phyloP scores from a whole-genome alignment of 257 asterid genomes.

The Voacanga thouarsii region DNA sequence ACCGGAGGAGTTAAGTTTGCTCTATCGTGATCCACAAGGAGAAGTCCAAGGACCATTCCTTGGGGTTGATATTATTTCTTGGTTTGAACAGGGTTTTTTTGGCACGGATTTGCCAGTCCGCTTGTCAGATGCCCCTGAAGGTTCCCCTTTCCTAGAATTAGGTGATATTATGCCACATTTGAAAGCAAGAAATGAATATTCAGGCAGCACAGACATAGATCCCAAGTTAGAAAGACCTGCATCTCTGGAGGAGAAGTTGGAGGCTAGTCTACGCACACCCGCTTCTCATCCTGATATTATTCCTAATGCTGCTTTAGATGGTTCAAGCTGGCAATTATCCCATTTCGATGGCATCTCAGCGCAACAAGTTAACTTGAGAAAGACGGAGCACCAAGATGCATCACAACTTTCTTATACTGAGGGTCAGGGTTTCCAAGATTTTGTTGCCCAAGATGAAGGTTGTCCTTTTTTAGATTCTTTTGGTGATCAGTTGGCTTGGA shows the following conservation, averaged over 20 bases:
- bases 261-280: slow-evolving; percentile 37
- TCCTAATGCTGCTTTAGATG: slow-evolving; percentile 37
- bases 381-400: slow-evolving; percentile 46
- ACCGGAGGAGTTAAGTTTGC: slow-evolving; percentile 86
- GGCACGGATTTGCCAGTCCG: slow-evolving; percentile 93
- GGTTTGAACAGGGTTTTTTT: slow-evolving; percentile 98
- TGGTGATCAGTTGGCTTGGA: neutral
- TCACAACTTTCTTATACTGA: slow-evolving; percentile 43
- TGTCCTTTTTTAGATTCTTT: slow-evolving; percentile 23
- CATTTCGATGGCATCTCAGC: slow-evolving; percentile 52
- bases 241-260: slow-evolving; percentile 45
- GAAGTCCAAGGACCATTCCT: slow-evolving; percentile 98
- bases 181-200: slow-evolving; percentile 45
- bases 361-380: slow-evolving; percentile 40
- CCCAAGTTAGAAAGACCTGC: slow-evolving; percentile 43
- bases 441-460: slow-evolving; percentile 77
- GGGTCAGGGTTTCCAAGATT: slow-evolving; percentile 46
- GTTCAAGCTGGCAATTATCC: slow-evolving; percentile 47
- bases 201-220: slow-evolving; percentile 31
- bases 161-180: slow-evolving; percentile 94
- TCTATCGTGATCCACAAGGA: slow-evolving; percentile 93
- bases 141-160: slow-evolving; percentile 63
- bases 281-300: slow-evolving; percentile 38
- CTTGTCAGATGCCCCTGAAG: slow-evolving; percentile 82
- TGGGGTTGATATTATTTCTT: slow-evolving; percentile 86